Conservation (phyloP, 75 land plant genomes). For the Chamaecyparis obtusa region DNA sequence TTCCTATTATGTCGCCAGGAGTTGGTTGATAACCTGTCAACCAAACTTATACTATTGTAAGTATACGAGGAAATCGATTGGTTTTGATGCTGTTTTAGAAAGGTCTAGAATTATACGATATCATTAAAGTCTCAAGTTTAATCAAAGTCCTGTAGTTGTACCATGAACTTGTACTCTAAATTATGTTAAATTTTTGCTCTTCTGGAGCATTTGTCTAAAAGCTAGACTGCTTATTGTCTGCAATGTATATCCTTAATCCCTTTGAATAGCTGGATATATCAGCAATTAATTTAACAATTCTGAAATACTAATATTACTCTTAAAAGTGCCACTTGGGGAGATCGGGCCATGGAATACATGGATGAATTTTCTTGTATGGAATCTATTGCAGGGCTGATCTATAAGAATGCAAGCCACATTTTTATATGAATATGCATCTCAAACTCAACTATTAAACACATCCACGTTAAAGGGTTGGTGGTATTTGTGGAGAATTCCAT, state of each 20-base stretch:
- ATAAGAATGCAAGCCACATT: neutral
- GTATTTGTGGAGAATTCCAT: neutral
- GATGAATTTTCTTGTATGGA: neutral
- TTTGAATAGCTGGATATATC: conserved; percentile 1
- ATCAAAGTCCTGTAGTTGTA: conserved; percentile 1
- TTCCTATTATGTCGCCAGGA: conserved; percentile 50
- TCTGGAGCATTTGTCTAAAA: neutral
- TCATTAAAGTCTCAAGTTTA: neutral
- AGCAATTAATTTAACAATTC: neutral
- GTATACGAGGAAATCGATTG: neutral
- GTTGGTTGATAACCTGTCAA: conserved; percentile 33
- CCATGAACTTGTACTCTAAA: neutral
- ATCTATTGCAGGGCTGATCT: neutral
- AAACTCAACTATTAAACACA: neutral
- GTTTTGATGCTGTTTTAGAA: neutral
- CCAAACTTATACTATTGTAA: neutral
- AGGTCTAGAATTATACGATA: neutral
- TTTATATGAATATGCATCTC: neutral
- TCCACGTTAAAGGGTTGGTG: neutral
- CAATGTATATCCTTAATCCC: neutral
- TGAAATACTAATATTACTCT: neutral
- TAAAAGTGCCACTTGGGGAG: neutral
- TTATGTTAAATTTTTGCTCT: neutral
- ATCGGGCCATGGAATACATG: neutral
- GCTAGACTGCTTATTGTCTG: neutral